Conservation (phyloP, 208 protist genomes). For the Leishmania martiniquensis region DNA sequence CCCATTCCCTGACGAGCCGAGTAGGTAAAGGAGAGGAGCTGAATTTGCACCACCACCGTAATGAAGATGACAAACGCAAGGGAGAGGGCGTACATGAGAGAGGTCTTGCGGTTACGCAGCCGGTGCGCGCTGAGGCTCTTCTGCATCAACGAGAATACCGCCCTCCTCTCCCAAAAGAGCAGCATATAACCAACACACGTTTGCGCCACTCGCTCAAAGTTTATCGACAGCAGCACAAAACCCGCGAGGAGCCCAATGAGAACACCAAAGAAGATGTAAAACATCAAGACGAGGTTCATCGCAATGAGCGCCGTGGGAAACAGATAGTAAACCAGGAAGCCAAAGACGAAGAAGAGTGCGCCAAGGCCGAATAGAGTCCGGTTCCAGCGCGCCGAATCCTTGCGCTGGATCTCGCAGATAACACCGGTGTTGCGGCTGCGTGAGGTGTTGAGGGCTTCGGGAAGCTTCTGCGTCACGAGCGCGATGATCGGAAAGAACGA, state of each 20-base stretch:
- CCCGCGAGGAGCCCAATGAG: conserved; percentile 92
- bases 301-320: conserved; percentile 89
- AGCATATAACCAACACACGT: conserved; percentile 51
- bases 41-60: conserved; percentile 82
- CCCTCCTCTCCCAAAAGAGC: conserved; percentile 90
- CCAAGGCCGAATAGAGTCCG: conserved; percentile 61
- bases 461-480: conserved; percentile 79
- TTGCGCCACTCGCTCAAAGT: conserved; percentile 89
- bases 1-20: conserved; percentile 26
- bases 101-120: conserved; percentile 94
- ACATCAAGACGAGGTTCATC: conserved; percentile 87
- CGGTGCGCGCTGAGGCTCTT: conserved; percentile 95
- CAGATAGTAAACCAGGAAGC: conserved; percentile 93
- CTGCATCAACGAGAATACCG: conserved; percentile 66
- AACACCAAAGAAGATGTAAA: conserved; percentile 95
- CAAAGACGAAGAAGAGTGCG: conserved; percentile 57
- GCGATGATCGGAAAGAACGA: conserved; percentile 90
- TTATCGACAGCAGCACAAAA: conserved; percentile 87
- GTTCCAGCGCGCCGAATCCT: conserved; percentile 26
- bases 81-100: conserved; percentile 94
- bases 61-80: conserved; percentile 96
- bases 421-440: conserved; percentile 60
- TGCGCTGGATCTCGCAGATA: conserved; percentile 71
- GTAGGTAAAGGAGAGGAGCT: conserved; percentile 64
- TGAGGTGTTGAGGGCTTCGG: conserved; percentile 87